phyloP scores from a whole-genome alignment of 345 rosid species.

The Erodium maritimum region DNA sequence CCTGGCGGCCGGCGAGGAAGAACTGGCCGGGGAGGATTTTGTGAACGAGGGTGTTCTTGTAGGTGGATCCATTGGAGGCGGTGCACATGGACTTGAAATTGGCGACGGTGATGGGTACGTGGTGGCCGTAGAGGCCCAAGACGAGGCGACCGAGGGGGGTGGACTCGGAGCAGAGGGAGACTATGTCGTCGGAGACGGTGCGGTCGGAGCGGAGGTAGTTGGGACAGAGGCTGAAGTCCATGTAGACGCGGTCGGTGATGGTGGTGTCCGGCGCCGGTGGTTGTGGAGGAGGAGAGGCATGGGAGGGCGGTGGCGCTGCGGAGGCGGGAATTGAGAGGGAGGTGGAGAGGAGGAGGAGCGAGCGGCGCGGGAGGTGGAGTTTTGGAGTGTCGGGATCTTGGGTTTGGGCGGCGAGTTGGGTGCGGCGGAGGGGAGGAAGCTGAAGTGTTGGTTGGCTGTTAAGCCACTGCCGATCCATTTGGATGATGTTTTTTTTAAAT shows the following conservation, averaged over 20 bases:
- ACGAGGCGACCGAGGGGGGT: constrained; percentile 66
- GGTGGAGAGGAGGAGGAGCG: constrained; percentile 25
- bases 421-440: constrained; percentile 10
- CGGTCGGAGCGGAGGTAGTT: constrained; percentile 55
- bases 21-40: constrained; percentile 69
- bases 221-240: constrained; percentile 81
- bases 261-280: constrained; percentile 46
- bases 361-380: constrained; percentile 21
- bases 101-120: constrained; percentile 70
- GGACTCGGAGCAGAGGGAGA: constrained; percentile 46
- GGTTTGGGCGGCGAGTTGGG: constrained; percentile 4
- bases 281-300: constrained; percentile 23
- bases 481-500: too few species aligned
- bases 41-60: constrained; percentile 68
- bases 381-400: too few species aligned
- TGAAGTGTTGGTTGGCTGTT: background rate
- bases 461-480: too few species aligned
- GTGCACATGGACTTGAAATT: constrained; percentile 77
- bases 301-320: too few species aligned
- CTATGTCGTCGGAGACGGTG: constrained; percentile 26
- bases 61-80: constrained; percentile 25
- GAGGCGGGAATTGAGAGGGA: too few species aligned
- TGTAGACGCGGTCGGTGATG: constrained; percentile 76
- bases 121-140: constrained; percentile 66
- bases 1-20: constrained; percentile 73